These are phyloP conservation scores for Wallacemonas rigidus DNA, from an alignment of 208 protist genomes.

Conservation along the genomic window DNA sequence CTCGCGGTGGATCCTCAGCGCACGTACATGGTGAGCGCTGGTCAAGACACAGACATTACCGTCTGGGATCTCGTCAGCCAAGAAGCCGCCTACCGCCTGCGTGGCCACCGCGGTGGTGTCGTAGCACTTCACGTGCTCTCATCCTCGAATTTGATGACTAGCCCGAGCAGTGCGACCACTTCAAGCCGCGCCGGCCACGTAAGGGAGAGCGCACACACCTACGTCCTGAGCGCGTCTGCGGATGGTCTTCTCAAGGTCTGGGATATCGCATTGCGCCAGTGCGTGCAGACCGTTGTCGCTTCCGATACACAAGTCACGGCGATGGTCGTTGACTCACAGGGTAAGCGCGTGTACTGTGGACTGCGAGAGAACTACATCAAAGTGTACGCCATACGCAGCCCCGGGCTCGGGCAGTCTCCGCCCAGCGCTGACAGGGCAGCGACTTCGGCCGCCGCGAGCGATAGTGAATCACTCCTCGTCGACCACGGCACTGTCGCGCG, in stretches of 20 bases:
- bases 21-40: slow-evolving; percentile 83
- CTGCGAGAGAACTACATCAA: slow-evolving; percentile 85
- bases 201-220: slow-evolving; percentile 18
- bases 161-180: background rate
- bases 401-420: background rate
- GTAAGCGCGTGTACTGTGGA: slow-evolving; percentile 79
- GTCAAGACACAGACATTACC: slow-evolving; percentile 97
- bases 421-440: background rate
- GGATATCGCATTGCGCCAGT: slow-evolving; percentile 79
- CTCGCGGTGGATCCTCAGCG: slow-evolving; percentile 62
- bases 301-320: slow-evolving; percentile 82
- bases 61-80: slow-evolving; percentile 96
- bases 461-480: slow-evolving; percentile 18
- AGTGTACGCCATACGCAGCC: slow-evolving; percentile 65
- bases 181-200: background rate
- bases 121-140: slow-evolving; percentile 70
- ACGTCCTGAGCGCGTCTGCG: slow-evolving; percentile 75
- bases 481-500: slow-evolving; percentile 78
- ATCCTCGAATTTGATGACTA: background rate
- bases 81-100: slow-evolving; percentile 77
- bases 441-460: background rate
- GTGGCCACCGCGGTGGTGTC: slow-evolving; percentile 85
- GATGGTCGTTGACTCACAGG: slow-evolving; percentile 60
- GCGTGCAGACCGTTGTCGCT: slow-evolving; percentile 86
- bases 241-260: slow-evolving; percentile 92